phyloP scores from a whole-genome alignment of 192 early-diverging fungal species.

The Chytriomyces hyalinus region DNA sequence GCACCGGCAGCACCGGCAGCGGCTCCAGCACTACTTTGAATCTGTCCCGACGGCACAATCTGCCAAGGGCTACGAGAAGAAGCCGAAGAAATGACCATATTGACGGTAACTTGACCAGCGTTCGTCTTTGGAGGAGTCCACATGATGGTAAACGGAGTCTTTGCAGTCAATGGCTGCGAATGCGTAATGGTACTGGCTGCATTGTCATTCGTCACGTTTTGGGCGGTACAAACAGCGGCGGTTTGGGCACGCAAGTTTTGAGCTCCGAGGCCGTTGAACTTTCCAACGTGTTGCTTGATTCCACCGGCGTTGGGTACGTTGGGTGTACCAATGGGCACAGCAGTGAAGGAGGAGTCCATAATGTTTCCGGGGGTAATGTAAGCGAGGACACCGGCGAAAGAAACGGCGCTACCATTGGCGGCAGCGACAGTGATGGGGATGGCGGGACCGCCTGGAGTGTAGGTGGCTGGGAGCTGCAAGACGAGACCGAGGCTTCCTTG shows the following conservation, averaged over 20 bases:
- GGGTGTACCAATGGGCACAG: background rate
- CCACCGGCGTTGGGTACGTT: background rate
- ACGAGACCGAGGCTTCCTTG: slow-evolving; percentile 8
- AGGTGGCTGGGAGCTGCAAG: slow-evolving; percentile 19
- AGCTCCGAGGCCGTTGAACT: slow-evolving; percentile 10
- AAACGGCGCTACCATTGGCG: background rate
- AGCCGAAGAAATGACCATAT: slow-evolving; percentile 21
- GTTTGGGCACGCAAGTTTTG: slow-evolving; percentile 46
- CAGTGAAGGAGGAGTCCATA: slow-evolving; percentile 24
- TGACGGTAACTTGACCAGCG: slow-evolving; percentile 16
- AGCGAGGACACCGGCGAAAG: slow-evolving; percentile 36
- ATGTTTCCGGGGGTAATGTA: slow-evolving; percentile 39
- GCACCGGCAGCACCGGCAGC: background rate
- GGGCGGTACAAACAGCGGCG: slow-evolving; percentile 34
- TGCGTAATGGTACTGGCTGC: slow-evolving; percentile 42
- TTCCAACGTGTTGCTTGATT: slow-evolving; percentile 8
- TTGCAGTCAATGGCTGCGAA: slow-evolving; percentile 1
- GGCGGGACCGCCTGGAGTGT: slow-evolving; percentile 31
- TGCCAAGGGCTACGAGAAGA: background rate
- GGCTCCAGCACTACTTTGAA: background rate
- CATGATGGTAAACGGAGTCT: slow-evolving; percentile 1
- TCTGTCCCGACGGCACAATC: slow-evolving; percentile 16
- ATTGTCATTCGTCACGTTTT: slow-evolving; percentile 34
- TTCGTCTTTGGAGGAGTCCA: slow-evolving; percentile 26
- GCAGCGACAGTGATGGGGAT: slow-evolving; percentile 23